Percentiles rank a stretch among this genome's conserved stretches.
These are phyloP conservation scores for Penicillium ochrochloron DNA, from an alignment of 495 filamentous ascomycete species.

Conservation along the genomic window DNA sequence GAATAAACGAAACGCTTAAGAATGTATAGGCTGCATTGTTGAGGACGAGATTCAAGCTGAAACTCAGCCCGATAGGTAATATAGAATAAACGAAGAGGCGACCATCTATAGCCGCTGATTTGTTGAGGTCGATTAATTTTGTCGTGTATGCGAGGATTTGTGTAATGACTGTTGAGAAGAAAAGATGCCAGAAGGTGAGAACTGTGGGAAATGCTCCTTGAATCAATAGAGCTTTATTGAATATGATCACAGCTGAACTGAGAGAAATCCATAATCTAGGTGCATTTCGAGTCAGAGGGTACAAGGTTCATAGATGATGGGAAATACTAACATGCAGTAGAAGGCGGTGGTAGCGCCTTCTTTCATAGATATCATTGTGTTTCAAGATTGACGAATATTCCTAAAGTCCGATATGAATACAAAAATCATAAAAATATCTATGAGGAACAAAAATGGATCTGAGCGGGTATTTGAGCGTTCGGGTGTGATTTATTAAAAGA, in stretches of 20 bases:
- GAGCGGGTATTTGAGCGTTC: too few species aligned
- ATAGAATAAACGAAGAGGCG: not conserved
- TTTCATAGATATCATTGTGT: not conserved
- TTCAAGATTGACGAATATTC: too few species aligned
- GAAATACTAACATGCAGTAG: not conserved
- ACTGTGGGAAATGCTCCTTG: not conserved
- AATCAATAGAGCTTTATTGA: not conserved
- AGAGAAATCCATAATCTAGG: slow-evolving; percentile 1
- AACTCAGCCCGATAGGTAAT: not conserved
- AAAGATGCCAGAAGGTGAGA: slow-evolving; percentile 5
- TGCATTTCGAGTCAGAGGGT: not conserved
- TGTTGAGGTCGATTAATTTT: not conserved
- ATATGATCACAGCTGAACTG: slow-evolving; percentile 2
- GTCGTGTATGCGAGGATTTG: slow-evolving; percentile 1
- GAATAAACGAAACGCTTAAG: slow-evolving; percentile 1
- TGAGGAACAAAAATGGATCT: too few species aligned
- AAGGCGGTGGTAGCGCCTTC: not conserved
- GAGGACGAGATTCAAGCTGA: slow-evolving; percentile 5
- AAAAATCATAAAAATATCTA: too few species aligned
- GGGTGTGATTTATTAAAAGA: too few species aligned
- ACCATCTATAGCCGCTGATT: not conserved
- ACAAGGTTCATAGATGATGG: not conserved
- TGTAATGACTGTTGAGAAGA: not conserved
- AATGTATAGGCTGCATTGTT: slow-evolving; percentile 12
- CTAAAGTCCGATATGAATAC: too few species aligned